These are phyloP conservation scores for Kazachstania viticola DNA, from an alignment of 805 yeast genomes.

Conservation along the genomic window DNA sequence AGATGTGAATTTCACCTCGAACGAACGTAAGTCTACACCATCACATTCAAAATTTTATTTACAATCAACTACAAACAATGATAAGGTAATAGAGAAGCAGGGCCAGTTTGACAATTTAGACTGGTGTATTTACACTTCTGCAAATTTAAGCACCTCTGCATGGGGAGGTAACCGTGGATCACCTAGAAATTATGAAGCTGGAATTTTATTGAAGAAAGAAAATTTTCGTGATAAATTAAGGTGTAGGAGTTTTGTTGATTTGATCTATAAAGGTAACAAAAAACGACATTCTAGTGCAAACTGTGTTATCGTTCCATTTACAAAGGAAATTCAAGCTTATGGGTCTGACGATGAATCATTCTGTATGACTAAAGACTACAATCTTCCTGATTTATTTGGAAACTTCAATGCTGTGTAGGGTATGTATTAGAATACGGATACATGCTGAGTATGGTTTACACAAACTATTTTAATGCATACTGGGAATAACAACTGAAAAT, in stretches of 20 bases:
- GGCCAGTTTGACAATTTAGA: slow-evolving; percentile 29
- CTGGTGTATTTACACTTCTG: slow-evolving; percentile 68
- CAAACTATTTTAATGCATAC: no score
- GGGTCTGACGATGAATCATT: slow-evolving; percentile 11
- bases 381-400: slow-evolving; percentile 9
- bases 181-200: slow-evolving; percentile 43
- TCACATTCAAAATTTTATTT: slow-evolving; percentile 64
- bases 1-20: slow-evolving; percentile 3
- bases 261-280: slow-evolving; percentile 8
- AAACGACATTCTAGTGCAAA: not conserved
- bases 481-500: no score
- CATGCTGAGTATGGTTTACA: no score
- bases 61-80: slow-evolving; percentile 40
- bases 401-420: not conserved
- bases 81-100: not conserved
- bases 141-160: slow-evolving; percentile 65
- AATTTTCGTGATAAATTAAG: slow-evolving; percentile 16
- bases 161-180: slow-evolving; percentile 48
- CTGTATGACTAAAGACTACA: slow-evolving; percentile 11
- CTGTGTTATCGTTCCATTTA: slow-evolving; percentile 17
- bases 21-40: slow-evolving; percentile 21
- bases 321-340: slow-evolving; percentile 11
- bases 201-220: no score
- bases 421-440: no score
- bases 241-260: slow-evolving; percentile 14